phyloP scores from a whole-genome alignment of 768 basidiomycete species.

The Calocybe gangraenosa region DNA sequence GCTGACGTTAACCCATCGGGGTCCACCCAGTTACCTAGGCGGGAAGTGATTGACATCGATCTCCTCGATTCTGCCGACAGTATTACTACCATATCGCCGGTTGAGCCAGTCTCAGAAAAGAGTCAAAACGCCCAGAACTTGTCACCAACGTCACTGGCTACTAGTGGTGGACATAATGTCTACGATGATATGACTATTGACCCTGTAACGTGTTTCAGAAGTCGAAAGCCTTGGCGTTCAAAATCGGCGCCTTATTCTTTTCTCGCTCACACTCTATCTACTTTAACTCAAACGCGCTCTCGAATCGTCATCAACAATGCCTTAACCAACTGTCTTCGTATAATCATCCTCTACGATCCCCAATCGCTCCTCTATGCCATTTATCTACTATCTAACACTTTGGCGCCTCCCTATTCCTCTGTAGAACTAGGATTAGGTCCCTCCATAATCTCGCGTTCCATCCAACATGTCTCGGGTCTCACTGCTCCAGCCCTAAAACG shows the following conservation, averaged over 20 bases:
- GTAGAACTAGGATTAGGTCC: conserved; percentile 69
- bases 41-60: conserved; percentile 12
- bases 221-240: conserved; percentile 39
- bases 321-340: conserved; percentile 71
- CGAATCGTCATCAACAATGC: conserved; percentile 65
- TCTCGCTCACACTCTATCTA: conserved; percentile 58
- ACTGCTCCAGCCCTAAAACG: conserved; percentile 51
- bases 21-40: background rate
- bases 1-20: no score
- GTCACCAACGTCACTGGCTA: background rate
- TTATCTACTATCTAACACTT: conserved; percentile 79
- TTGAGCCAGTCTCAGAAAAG: no score
- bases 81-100: background rate
- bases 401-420: conserved; percentile 69
- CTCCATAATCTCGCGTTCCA: conserved; percentile 62
- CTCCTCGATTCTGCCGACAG: background rate
- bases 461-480: conserved; percentile 72
- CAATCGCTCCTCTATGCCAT: conserved; percentile 69
- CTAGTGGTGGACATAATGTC: background rate
- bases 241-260: conserved; percentile 63
- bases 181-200: conserved; percentile 40
- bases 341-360: conserved; percentile 62
- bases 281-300: conserved; percentile 64
- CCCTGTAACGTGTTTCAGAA: conserved; percentile 40
- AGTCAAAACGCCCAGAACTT: background rate